Base-by-base conservation (phyloP, 306 rosid genomes). In the Vigna angularis region DNA sequence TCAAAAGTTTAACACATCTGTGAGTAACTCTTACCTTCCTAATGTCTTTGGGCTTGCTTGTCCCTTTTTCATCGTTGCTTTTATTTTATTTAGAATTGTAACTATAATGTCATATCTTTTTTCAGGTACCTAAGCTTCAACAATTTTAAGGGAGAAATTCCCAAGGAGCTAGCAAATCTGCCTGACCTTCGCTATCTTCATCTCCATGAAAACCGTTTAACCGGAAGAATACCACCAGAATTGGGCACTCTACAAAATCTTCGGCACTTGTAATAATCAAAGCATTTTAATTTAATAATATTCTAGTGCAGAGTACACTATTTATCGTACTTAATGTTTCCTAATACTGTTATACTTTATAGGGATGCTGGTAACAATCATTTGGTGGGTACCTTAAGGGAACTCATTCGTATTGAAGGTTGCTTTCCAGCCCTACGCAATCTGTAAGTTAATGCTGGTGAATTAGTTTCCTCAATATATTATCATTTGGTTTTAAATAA, bases 291-390 rank as follows among this genome's bases (percentile, higher is more conserved):
- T 52, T 66, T 20, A 0, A 47, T 48, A 16, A 26, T 56, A 3
- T 64, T 57, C n/a, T 85, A 9, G 70, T 53, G 18, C 36, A 28
- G 34, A 70, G 42, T 26, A 55, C 24, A 24, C 32, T 62, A 42
- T 63, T 14, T 77, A 74, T 66, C 53, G 66, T 69, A 51, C 24
- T 30, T 66, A 75, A 36, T 73, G 62, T 63, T 70, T 58, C 69
- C 77, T 81, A 28, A 36, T 83, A n/a, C 68, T 81, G 6, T 16
- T 75, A n/a, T 73, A 53, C 74, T 86, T 63, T 58, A 53, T 68
- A 96, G 99, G 96, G 99, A 96, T 81, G 99, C 64, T 52, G 99
- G 99, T 55, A 90, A 91, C 86, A 96, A 96, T 90, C 99, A 96
- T 84, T 85, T 96, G 92, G 98, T 96, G 66, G 99, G 99, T 72